A percentile compares a stretch with the other conserved stretches of the same genome.
Evolutionary conservation across 176 grass and related monocot genomes (phyloP).

Genomic region (Aegilops longissima): DNA sequence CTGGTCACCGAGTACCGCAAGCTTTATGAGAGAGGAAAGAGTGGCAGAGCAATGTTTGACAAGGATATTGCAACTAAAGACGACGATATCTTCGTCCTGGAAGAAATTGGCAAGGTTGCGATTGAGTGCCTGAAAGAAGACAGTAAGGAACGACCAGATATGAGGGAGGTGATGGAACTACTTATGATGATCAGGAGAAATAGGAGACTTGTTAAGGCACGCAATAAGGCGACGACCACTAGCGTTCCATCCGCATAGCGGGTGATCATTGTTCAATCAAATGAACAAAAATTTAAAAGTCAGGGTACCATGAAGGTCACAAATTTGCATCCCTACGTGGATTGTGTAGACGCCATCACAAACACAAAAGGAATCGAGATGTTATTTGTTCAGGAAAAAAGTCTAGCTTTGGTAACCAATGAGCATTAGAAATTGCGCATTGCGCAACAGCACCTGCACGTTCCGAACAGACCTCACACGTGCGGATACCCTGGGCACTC

Average conservation of each 20-base stretch:
- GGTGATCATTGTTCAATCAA: not conserved
- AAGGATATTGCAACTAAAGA: not conserved
- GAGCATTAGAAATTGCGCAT: not conserved
- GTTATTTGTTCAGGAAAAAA: not conserved
- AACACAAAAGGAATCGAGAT: not conserved
- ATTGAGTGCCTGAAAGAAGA: not conserved
- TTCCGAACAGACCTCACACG: not conserved
- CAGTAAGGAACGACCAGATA: not conserved
- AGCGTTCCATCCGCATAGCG: not conserved
- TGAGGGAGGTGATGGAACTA: not conserved
- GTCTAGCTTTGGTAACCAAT: not conserved
- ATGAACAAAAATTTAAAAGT: too few relatives aligned
- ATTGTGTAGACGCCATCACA: too few relatives aligned
- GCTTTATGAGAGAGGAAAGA: not conserved
- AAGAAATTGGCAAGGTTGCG: not conserved
- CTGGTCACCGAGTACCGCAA: not conserved
- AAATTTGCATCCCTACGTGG: too few relatives aligned
- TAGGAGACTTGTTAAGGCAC: not conserved
- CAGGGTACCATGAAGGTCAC: too few relatives aligned
- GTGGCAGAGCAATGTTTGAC: not conserved
- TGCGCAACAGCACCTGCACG: not conserved
- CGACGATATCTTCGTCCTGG: not conserved
- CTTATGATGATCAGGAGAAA: not conserved
- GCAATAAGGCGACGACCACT: not conserved
- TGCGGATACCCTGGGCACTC: not conserved